A percentile compares a stretch with the other conserved stretches of the same genome.
These are phyloP conservation scores for Tetracentron sinense DNA, from an alignment of 164 flowering plant genomes.

Conservation along the genomic window DNA sequence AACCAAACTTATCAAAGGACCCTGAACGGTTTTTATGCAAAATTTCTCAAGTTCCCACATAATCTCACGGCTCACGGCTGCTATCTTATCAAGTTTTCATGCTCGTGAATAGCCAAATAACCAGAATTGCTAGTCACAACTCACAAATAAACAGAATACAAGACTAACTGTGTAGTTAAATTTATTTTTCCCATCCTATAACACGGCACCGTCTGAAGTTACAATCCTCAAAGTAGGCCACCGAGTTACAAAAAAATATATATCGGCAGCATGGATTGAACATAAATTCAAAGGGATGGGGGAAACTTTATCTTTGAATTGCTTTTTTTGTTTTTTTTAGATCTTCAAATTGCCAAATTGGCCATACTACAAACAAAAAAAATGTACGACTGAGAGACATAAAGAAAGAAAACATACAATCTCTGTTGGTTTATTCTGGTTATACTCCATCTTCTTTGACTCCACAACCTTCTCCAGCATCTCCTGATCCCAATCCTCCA, in stretches of 20 bases:
- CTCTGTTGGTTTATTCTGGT: conserved; percentile 95
- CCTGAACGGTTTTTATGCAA: background rate
- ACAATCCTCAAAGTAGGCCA: background rate
- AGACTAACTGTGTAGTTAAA: background rate
- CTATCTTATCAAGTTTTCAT: background rate
- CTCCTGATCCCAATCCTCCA: conserved; percentile 99
- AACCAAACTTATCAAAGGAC: background rate
- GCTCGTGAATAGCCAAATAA: background rate
- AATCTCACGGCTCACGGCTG: background rate
- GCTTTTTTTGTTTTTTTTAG: no score
- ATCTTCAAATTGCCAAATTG: no score
- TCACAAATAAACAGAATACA: no score
- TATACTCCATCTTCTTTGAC: no score
- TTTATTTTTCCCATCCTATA: background rate
- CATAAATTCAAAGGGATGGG: no score
- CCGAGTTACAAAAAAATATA: background rate
- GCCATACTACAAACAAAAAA: no score
- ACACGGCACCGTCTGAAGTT: background rate
- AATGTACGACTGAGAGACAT: background rate
- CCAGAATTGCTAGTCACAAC: background rate
- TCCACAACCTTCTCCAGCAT: conserved; percentile 83
- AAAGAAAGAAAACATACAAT: conserved; percentile 56
- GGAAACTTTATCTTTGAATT: no score
- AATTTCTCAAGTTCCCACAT: background rate
- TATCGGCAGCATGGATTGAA: background rate